Percentiles rank a stretch among this genome's conserved stretches.
Conservation (phyloP, 139 green algal genomes). For the Volvox reticuliferus region DNA sequence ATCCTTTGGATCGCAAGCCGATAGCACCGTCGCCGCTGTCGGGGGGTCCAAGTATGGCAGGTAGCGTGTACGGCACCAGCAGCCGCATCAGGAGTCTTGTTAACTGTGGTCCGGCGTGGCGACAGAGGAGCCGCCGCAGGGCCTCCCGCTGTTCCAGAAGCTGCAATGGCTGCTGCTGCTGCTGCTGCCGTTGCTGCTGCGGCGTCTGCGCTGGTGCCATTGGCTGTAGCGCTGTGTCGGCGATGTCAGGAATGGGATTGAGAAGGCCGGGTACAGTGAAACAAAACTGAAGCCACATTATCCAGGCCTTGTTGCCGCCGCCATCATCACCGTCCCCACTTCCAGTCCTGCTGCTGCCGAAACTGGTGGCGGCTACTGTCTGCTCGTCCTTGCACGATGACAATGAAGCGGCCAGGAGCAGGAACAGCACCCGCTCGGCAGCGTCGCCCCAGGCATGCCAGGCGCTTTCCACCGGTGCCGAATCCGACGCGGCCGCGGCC, state of each 20-base stretch:
- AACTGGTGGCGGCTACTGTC: neutral
- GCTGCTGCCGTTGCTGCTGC: neutral
- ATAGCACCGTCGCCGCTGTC: no score
- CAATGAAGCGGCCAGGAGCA: neutral
- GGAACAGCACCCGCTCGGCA: neutral
- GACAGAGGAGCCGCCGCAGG: neutral
- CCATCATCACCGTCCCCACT: neutral
- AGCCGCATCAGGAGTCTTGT: neutral
- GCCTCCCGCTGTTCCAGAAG: neutral
- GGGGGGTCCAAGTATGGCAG: no score
- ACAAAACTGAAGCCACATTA: neutral
- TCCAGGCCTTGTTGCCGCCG: neutral
- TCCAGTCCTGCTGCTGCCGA: neutral
- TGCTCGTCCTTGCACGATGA: neutral
- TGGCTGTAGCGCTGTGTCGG: neutral
- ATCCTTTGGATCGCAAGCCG: neutral
- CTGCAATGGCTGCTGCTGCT: neutral
- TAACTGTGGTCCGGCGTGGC: neutral
- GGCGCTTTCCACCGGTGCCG: neutral
- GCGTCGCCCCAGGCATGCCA: constrained; percentile 10
- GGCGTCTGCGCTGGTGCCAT: neutral
- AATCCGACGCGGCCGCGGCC: neutral
- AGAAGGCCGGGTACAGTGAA: neutral
- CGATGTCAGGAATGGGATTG: neutral
- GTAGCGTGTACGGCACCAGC: neutral